Base-by-base conservation (phyloP, 768 basidiomycete genomes). In the Flagelloscypha sp. region DNA sequence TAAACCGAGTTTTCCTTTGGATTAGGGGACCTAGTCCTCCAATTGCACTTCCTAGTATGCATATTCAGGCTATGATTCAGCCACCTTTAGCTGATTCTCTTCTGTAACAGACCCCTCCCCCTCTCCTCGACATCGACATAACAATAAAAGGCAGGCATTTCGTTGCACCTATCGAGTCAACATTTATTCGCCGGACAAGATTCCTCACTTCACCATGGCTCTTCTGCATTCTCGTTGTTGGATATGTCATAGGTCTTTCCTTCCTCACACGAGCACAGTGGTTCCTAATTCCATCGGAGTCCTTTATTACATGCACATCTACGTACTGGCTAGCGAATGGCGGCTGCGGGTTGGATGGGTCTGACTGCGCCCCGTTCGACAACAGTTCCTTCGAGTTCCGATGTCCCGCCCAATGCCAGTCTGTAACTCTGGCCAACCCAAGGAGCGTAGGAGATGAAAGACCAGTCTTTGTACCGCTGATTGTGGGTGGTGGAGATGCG, bases 401-500 rank as follows among this genome's bases (percentile, higher is more conserved):
- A 10, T 93, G 87, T 53, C 87, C 85, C 4, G 79, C 84, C 4
- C 74, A 74, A 35, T 84, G 84, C 47, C 59, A 64, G 30, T 57
- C 56, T 16, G 73, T 80, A 28, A 70, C 79, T 28, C 61, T 88
- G 27, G 72, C 77, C 45, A 88, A 89, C 49, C 75, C 79, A 11
- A 66, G 84, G 33, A 73, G 83, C 0, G 68, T 93, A 17, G 88
- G 89, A 16, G 55, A 73, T 32, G 57, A 74, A 37, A 64, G 79
- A 42, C 65, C 79, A 23, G 74, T 72, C 30, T 84, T 75, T 45
- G 68, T 73, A 15, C 85, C 87, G 6, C 63, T 90, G 16, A 66
- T 92, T 30, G 81, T 92, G 2, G 88, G 89, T n/a, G 89, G 89
- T 12, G 85, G 87, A 2, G 86, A 88, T 57, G 42, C 42, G 1